Conservation (phyloP, 208 protist species). For the Porcisia deanei region DNA sequence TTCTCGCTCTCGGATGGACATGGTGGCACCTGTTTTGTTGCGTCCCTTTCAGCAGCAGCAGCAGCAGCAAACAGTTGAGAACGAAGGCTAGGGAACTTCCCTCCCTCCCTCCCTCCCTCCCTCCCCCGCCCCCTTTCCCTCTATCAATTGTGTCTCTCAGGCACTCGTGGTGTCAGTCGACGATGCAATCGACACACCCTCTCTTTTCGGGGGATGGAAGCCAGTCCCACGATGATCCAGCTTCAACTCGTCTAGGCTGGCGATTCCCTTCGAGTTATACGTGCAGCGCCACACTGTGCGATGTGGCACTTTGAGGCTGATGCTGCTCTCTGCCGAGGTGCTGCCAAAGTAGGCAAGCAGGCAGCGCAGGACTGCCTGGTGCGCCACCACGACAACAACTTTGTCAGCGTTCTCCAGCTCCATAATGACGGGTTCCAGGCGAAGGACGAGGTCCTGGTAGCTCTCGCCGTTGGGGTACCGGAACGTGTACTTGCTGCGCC, state of each 20-base stretch:
- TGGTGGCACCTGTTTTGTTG: neutral
- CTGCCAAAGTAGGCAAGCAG: slow-evolving; percentile 88
- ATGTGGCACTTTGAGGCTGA: slow-evolving; percentile 76
- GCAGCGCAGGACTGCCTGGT: slow-evolving; percentile 84
- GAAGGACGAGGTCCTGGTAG: slow-evolving; percentile 88
- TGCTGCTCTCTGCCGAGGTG: slow-evolving; percentile 78
- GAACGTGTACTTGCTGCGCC: slow-evolving; percentile 85
- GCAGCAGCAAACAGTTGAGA: too few relatives aligned
- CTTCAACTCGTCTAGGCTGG: slow-evolving; percentile 71
- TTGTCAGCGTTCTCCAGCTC: slow-evolving; percentile 86
- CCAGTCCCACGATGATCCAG: slow-evolving; percentile 49
- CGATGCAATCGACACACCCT: neutral
- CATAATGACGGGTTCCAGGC: slow-evolving; percentile 91
- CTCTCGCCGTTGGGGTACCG: slow-evolving; percentile 90
- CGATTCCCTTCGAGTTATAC: slow-evolving; percentile 85
- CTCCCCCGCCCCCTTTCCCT: too few relatives aligned
- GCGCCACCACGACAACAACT: slow-evolving; percentile 83
- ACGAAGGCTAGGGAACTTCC: neutral
- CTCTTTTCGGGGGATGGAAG: slow-evolving; percentile 10
- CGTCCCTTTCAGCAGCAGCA: neutral
- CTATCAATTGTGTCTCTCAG: neutral
- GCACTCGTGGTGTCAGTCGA: neutral
- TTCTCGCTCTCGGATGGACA: neutral
- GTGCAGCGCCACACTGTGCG: slow-evolving; percentile 86
- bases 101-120: too few relatives aligned